Evolutionary conservation across 208 protist genomes (phyloP).

Genomic region (Acanthamoeba triangularis): DNA sequence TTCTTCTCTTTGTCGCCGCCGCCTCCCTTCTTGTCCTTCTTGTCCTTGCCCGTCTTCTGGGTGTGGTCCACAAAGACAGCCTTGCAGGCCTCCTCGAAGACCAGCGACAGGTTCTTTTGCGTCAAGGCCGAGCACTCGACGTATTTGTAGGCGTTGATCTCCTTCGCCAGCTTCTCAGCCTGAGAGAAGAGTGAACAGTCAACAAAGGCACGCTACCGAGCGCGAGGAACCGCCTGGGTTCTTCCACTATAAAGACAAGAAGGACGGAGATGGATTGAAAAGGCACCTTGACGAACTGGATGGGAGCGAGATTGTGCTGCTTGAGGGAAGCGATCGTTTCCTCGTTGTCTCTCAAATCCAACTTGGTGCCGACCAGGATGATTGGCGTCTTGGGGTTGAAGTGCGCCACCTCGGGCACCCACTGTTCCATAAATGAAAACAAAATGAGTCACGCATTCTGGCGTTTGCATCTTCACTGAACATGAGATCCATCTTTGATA

Average conservation of each 20-base stretch:
- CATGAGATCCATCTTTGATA: neutral
- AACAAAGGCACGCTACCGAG: neutral
- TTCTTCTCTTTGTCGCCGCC: conserved; percentile 67
- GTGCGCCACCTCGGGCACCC: conserved; percentile 82
- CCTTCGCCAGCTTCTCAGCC: conserved; percentile 84
- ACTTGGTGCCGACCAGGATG: conserved; percentile 86
- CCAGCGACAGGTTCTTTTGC: conserved; percentile 91
- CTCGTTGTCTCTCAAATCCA: conserved; percentile 81
- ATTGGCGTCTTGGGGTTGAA: conserved; percentile 80
- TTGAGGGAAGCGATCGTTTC: conserved; percentile 54
- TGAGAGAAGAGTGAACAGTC: conserved; percentile 51
- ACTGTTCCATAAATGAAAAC: conserved; percentile 39
- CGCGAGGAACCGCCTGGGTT: conserved; percentile 6
- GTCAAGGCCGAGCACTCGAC: conserved; percentile 95
- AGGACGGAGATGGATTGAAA: neutral
- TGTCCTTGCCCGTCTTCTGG: conserved; percentile 71
- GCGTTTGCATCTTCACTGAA: neutral
- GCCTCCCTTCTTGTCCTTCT: conserved; percentile 77
- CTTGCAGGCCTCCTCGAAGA: conserved; percentile 92
- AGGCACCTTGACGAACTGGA: conserved; percentile 78
- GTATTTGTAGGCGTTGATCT: conserved; percentile 93
- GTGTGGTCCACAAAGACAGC: conserved; percentile 59
- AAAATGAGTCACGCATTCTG: neutral
- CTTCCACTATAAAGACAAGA: neutral
- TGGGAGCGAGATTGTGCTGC: conserved; percentile 77